Evolutionary conservation across 768 basidiomycete species (phyloP), one percentile per base, ranked within the genome.

Genomic region (Tulasnella sp.): DNA sequence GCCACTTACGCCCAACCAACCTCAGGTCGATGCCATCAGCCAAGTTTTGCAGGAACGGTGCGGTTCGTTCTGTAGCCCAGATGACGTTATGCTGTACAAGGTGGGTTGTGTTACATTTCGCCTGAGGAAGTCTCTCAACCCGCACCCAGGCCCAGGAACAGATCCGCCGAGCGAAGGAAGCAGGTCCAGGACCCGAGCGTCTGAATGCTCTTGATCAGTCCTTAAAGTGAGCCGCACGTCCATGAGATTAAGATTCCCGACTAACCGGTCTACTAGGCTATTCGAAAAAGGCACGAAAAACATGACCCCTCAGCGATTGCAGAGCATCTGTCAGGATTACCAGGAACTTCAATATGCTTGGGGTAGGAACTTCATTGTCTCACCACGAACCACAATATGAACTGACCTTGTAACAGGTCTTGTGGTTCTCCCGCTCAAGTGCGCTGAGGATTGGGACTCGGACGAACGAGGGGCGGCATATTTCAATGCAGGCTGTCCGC

Each of bases 41-140:
- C 96, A 98, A 83, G 92, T 96, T 64, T 87, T 99, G 54, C 97
- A 99, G 84, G 92, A 94, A 83, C 90, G 96, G 85, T 99, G 98
- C 83, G 97, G 97, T 2, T 95, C 96, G 20, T 99, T 99, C 90
- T 98, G 96, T 86, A 97, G 97, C 83, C 93, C 97, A 2, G 98
- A 98, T 84, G 98, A 99, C 86, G 98, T 99, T 69, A 94, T 98
- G 90, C 86, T 98, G 41, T 98, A 99, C 88, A 99, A 99, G 89
- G 96, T 92, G 83, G 80, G 87, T 81, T 48, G 48, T 83, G 42
- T 40, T 78, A 79, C 69, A 77, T 18, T 40, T 48, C 73, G 74
- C 77, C 54, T 28, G 82, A 74, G 82, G 16, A 20, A 16, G 0
- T 34, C 76, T 31, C 34, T 8, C 69, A 77, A 37, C 41, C 31